These are phyloP conservation scores for Fomes fomentarius DNA, from an alignment of 1,284 basidiomycete species.

Conservation along the genomic window DNA sequence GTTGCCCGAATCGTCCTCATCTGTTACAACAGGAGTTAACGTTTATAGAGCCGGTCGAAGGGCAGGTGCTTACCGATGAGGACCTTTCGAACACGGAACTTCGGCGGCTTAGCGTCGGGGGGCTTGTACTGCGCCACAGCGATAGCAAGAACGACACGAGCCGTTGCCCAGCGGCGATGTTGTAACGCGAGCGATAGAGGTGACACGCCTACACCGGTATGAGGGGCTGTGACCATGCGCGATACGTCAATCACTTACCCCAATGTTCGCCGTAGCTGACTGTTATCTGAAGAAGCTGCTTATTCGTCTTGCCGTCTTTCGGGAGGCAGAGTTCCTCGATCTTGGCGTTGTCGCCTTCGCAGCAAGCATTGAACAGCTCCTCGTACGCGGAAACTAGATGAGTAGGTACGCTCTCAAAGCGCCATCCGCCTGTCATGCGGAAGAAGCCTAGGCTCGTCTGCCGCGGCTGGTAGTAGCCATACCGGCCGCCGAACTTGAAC, in stretches of 20 bases:
- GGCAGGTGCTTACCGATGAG: slow-evolving; percentile 42
- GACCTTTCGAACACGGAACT: slow-evolving; percentile 37
- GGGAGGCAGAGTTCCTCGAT: slow-evolving; percentile 53
- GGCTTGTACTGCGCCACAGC: slow-evolving; percentile 53
- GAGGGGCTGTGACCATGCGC: background rate
- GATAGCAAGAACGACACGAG: slow-evolving; percentile 54
- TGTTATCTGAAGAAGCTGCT: slow-evolving; percentile 47
- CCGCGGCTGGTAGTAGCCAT: background rate
- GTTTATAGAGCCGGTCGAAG: too few species aligned
- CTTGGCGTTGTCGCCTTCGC: slow-evolving; percentile 49
- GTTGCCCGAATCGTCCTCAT: slow-evolving; percentile 22
- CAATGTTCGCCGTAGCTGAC: slow-evolving; percentile 4
- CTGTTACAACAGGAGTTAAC: too few species aligned
- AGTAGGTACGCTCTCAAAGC: background rate
- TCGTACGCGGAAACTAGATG: slow-evolving; percentile 44
- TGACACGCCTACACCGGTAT: slow-evolving; percentile 38
- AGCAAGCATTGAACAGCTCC: slow-evolving; percentile 57
- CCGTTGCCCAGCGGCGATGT: slow-evolving; percentile 55
- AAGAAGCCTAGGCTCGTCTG: background rate
- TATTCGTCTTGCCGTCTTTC: slow-evolving; percentile 30
- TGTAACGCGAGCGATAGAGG: slow-evolving; percentile 51
- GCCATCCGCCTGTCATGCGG: background rate
- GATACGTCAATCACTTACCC: slow-evolving; percentile 1
- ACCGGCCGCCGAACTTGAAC: too few species aligned
- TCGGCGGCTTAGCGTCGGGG: slow-evolving; percentile 34